Percentiles rank a stretch among this genome's conserved stretches.
These are phyloP conservation scores for Xylariaceae sp. DNA, from an alignment of 2,329 filamentous ascomycete genomes.

Conservation along the genomic window DNA sequence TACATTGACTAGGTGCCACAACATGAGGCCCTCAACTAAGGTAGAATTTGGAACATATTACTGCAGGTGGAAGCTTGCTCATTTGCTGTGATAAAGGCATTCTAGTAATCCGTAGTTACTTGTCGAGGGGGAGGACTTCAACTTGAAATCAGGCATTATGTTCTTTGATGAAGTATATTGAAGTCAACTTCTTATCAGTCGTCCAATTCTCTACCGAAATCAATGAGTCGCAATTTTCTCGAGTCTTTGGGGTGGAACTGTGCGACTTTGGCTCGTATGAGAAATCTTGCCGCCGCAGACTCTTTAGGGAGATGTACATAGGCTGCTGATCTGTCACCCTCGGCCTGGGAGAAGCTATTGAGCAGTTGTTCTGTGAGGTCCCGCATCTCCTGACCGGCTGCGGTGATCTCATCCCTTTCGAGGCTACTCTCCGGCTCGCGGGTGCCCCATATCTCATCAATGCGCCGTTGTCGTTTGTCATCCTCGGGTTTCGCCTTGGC, in stretches of 20 bases:
- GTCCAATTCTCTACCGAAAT: slow-evolving; percentile 60
- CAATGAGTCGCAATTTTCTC: slow-evolving; percentile 52
- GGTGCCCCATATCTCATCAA: slow-evolving; percentile 59
- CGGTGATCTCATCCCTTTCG: slow-evolving; percentile 43
- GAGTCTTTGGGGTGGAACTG: slow-evolving; percentile 62
- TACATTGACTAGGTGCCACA: background rate
- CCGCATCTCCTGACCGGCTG: slow-evolving; percentile 53
- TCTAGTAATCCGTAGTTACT: background rate
- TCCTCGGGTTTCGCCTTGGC: slow-evolving; percentile 39
- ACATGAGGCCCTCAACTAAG: too few species aligned
- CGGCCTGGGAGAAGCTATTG: slow-evolving; percentile 51
- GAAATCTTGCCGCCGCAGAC: slow-evolving; percentile 57
- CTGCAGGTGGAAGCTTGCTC: too few species aligned
- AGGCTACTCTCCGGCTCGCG: slow-evolving; percentile 29
- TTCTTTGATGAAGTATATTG: too few species aligned
- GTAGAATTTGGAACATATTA: too few species aligned
- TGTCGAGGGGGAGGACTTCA: background rate
- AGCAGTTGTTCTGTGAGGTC: slow-evolving; percentile 56
- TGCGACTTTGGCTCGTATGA: slow-evolving; percentile 60
- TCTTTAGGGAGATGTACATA: slow-evolving; percentile 57
- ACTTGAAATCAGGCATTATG: background rate
- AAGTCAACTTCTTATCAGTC: slow-evolving; percentile 32
- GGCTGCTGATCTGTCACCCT: slow-evolving; percentile 49
- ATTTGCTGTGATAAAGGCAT: background rate
- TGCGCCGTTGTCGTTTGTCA: slow-evolving; percentile 53